Conservation (phyloP, 2,329 filamentous ascomycete genomes). For the Alternaria sp. region DNA sequence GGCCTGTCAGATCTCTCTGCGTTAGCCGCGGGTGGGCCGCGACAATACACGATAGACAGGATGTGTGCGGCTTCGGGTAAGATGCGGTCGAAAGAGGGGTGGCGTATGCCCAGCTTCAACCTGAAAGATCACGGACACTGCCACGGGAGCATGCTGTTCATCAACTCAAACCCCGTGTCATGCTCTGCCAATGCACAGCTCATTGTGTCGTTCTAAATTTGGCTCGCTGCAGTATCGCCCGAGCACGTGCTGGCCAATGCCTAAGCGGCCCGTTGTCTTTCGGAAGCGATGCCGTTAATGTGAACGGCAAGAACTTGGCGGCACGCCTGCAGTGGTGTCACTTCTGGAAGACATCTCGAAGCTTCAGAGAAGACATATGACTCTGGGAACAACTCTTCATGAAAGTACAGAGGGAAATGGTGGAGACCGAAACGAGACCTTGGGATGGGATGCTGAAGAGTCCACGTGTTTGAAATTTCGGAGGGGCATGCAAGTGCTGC, state of each 20-base stretch:
- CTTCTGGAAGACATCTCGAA: constrained; percentile 30
- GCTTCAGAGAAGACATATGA: constrained; percentile 10
- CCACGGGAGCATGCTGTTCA: constrained; percentile 29
- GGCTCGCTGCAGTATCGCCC: constrained; percentile 23
- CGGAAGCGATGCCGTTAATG: constrained; percentile 29
- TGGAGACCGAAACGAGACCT: background rate
- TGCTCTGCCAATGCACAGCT: constrained; percentile 23
- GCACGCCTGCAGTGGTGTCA: constrained; percentile 19
- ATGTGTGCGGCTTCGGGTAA: constrained; percentile 28
- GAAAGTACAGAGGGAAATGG: constrained; percentile 11
- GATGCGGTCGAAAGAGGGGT: constrained; percentile 25
- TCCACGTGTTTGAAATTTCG: constrained; percentile 11
- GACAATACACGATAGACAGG: constrained; percentile 29
- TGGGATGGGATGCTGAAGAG: constrained; percentile 8
- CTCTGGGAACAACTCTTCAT: background rate
- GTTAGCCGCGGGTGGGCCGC: constrained; percentile 25
- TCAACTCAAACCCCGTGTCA: constrained; percentile 24
- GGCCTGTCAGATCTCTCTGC: constrained; percentile 35
- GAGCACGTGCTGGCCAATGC: constrained; percentile 28
- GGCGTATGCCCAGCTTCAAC: constrained; percentile 34
- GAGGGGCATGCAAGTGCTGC: constrained; percentile 10
- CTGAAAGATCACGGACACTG: constrained; percentile 33
- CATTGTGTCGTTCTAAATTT: constrained; percentile 22
- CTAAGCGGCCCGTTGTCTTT: constrained; percentile 18
- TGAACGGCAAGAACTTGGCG: constrained; percentile 21